Conservation (phyloP, 208 protist genomes). For the Trypanosoma theileri region DNA sequence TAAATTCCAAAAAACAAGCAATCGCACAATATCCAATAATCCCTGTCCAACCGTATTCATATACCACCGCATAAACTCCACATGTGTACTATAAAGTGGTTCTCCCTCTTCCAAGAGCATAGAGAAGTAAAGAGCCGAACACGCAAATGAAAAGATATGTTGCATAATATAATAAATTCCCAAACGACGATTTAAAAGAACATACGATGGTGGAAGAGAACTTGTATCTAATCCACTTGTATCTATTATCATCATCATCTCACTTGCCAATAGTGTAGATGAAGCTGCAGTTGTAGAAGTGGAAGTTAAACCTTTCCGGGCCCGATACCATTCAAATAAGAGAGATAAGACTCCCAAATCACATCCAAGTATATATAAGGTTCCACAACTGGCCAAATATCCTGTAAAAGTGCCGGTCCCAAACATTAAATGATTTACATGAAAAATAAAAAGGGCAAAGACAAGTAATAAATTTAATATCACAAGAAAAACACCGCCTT, state of each 20-base stretch:
- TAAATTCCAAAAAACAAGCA: slow-evolving; percentile 15
- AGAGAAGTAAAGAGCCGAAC: slow-evolving; percentile 41
- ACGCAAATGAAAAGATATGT: slow-evolving; percentile 38
- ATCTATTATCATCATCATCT: not conserved
- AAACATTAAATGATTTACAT: slow-evolving; percentile 39
- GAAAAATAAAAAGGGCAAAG: slow-evolving; percentile 28
- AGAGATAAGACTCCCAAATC: slow-evolving; percentile 7
- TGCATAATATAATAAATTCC: slow-evolving; percentile 26
- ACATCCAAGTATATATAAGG: slow-evolving; percentile 34
- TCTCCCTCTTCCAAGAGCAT: slow-evolving; percentile 58
- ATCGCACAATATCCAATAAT: slow-evolving; percentile 13
- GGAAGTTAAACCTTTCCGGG: not conserved
- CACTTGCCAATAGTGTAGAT: not conserved
- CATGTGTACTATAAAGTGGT: slow-evolving; percentile 43
- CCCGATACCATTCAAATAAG: not conserved
- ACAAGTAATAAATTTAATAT: slow-evolving; percentile 24
- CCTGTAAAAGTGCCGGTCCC: slow-evolving; percentile 26
- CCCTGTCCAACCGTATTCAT: slow-evolving; percentile 33
- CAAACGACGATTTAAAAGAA: not conserved
- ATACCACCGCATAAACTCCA: slow-evolving; percentile 61
- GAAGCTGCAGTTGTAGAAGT: not conserved
- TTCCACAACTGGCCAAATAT: slow-evolving; percentile 31
- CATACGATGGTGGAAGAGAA: slow-evolving; percentile 10
- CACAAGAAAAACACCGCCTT: slow-evolving; percentile 15
- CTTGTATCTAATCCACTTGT: not conserved